Evolutionary conservation across 768 basidiomycete genomes (phyloP), one percentile per base, ranked within the genome.

Genomic region (Lactarius sp.): DNA sequence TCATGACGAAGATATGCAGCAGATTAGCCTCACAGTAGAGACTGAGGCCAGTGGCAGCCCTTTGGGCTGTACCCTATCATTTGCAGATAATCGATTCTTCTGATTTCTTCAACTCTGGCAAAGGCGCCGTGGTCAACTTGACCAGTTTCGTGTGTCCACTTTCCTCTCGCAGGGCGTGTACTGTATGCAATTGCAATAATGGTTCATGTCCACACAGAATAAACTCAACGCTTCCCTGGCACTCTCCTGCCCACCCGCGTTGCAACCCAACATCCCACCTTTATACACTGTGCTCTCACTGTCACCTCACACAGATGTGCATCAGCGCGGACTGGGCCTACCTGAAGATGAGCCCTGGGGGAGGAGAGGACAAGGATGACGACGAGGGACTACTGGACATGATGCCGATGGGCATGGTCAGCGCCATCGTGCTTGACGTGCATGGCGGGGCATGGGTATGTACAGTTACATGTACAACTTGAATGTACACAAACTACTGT

Each of bases 161-260:
- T n/a, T 42, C 2, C 13, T 51, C 47, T 27, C 33, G 5, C n/a
- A 55, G 34, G 22, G 16, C 27, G 36, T 31, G 42, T 39, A 59
- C 16, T 51, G 5, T 33, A n/a, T 18, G 39, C 16, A 46, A n/a
- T n/a, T n/a, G n/a, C n/a, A n/a, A 7, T 10, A 47, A 20, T 22
- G 14, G 34, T 42, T 61, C 52, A 61, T 54, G n/a, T 10, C 5
- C 54, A n/a, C 53, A 1, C 68, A 92, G 90, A 90, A 86, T 68
- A 91, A 94, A 74, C 80, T 93, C 3, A 92, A 93, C 73, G 78
- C 86, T 1, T 92, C 90, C 6, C 67, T 94, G 63, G 90, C 91
- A 86, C 78, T 92, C 16, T 91, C 90, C 51, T 84, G 83, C 62
- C 89, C 92, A 0, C 92, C 92, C 1, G 73, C 78, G 1, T 80